phyloP scores from a whole-genome alignment of 495 filamentous ascomycete species.

The Lepraria neglecta region DNA sequence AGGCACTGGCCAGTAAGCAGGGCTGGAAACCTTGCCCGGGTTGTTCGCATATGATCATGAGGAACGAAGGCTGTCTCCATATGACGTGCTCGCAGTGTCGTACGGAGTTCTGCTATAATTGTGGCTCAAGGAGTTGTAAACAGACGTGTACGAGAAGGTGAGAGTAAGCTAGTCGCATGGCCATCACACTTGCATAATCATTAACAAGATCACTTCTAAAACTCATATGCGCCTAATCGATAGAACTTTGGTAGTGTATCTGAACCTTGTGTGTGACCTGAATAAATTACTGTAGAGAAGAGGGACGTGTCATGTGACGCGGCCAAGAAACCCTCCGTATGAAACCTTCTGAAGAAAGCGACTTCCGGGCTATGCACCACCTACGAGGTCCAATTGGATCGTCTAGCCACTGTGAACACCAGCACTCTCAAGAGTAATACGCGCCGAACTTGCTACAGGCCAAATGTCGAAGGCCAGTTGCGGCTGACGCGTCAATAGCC shows the following conservation, averaged over 20 bases:
- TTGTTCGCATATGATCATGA: conserved; percentile 36
- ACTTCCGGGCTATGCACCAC: no score
- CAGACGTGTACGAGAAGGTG: conserved; percentile 6
- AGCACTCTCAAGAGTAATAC: no score
- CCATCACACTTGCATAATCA: not conserved
- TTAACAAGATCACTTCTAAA: not conserved
- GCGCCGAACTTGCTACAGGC: no score
- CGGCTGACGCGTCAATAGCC: no score
- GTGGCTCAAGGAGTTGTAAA: conserved; percentile 19
- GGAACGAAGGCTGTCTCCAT: conserved; percentile 44
- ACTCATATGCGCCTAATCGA: not conserved
- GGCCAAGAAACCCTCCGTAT: no score
- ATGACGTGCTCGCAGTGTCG: conserved; percentile 48
- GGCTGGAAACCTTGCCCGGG: conserved; percentile 30
- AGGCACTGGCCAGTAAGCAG: conserved; percentile 23
- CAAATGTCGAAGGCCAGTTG: no score
- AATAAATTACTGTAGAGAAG: not conserved
- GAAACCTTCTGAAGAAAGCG: no score
- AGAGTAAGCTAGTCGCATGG: not conserved
- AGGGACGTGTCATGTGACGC: not conserved
- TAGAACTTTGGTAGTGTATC: not conserved
- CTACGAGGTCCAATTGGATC: no score
- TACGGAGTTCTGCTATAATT: conserved; percentile 48
- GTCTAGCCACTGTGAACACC: no score
- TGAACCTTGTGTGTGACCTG: not conserved